Evolutionary conservation across 2,329 filamentous ascomycete genomes (phyloP).

Genomic region (Domatiomyces catenatus): DNA sequence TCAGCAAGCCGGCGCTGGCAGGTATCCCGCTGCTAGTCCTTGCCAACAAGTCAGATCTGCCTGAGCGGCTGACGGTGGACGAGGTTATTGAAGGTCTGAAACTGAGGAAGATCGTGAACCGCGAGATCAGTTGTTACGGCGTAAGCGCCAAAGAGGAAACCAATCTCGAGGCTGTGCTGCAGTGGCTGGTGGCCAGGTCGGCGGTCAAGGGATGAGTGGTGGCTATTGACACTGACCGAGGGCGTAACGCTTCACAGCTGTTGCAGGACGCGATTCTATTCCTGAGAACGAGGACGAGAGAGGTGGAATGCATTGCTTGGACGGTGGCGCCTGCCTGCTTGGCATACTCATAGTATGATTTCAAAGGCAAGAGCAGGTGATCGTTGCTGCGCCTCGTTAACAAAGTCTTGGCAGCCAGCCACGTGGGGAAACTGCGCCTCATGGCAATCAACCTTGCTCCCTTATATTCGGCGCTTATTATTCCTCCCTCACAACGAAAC

Average conservation of each 20-base stretch:
- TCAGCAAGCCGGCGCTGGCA: constrained; percentile 68
- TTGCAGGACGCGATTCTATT: neutral
- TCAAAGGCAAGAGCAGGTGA: too few relatives aligned
- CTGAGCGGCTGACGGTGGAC: constrained; percentile 80
- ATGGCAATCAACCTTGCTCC: neutral
- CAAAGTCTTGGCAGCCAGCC: neutral
- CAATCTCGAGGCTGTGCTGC: constrained; percentile 88
- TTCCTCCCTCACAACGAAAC: neutral
- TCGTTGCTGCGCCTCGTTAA: neutral
- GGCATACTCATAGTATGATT: too few relatives aligned
- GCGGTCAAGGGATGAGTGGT: constrained; percentile 48
- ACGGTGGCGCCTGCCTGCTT: too few relatives aligned
- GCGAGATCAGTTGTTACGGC: constrained; percentile 95
- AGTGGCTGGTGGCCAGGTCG: constrained; percentile 87
- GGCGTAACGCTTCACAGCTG: neutral
- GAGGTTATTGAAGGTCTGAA: constrained; percentile 88
- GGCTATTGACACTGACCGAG: constrained; percentile 2
- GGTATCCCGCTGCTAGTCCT: constrained; percentile 87
- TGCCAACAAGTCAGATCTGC: constrained; percentile 92
- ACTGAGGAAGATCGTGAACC: constrained; percentile 72
- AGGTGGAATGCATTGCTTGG: too few relatives aligned
- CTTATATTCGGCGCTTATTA: neutral
- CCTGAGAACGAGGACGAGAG: constrained; percentile 2
- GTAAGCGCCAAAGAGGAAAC: constrained; percentile 99
- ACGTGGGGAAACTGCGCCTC: neutral